Base-by-base conservation (phyloP, 306 rosid species). In the Prunus padus region DNA sequence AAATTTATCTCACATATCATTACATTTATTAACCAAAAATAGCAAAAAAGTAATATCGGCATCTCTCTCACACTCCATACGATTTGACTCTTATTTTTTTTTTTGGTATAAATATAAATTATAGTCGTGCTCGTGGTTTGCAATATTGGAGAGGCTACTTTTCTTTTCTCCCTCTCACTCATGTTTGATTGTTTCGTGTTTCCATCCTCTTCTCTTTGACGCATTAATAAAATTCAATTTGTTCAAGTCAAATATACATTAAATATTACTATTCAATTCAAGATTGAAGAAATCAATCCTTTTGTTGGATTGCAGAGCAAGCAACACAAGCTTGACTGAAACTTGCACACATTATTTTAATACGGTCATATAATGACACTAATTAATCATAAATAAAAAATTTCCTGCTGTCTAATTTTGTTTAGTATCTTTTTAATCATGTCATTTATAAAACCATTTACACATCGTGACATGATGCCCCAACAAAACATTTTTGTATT, bases 151-250 rank as follows among this genome's bases (percentile, higher is more conserved):
- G 25, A 8, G 23, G 23, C 59, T 52, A 52, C 62, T 25, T 19
- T 23, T 25, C 19, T 3, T 6, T 15, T 61, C 56, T 50, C 56
- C 56, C 16, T 15, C 26, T 14, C 22, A 6, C 26, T 14, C 22
- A 6, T 15, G 44, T 61, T 73, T 33, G 57, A 61, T 44, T 60
- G 25, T 25, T 56, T 23, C 11, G 7, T 37, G 55, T 42, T 72
- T 42, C 66, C 55, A 59, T 28, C 45, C 6, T 72, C 49, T 72
- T 72, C n/a, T 73, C 11, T 13, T 68, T 16, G 45, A 47, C 42
- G 26, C 31, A 40, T 51, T 16, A 7, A 60, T 60, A 44, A 37
- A 25, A 19, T 73, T 60, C 57, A 44, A 73, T 4, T 25, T 45
- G 44, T 30, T 42, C 26, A 15, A 4, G 67, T 57, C 75, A 33